Conservation (phyloP, 352 stramenopile species). For the Phytophthora cactorum region DNA sequence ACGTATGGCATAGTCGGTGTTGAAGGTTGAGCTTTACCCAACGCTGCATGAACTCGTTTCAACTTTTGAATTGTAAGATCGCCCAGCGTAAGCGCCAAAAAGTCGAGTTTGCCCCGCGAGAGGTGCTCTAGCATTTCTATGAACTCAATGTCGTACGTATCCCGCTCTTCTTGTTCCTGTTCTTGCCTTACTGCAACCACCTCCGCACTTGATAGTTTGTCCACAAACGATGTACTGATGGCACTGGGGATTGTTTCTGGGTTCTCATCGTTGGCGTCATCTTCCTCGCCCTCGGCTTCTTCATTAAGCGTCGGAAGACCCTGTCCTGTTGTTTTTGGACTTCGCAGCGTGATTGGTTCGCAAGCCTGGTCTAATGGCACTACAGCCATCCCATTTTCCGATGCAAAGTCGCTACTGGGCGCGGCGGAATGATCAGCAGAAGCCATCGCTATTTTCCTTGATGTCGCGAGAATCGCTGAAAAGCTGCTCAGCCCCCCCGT, state of each 20-base stretch:
- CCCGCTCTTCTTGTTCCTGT: constrained; percentile 12
- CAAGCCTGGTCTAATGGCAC: background rate
- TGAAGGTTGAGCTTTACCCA: constrained; percentile 11
- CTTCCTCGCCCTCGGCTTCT: constrained; percentile 22
- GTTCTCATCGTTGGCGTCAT: constrained; percentile 26
- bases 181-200: constrained; percentile 1
- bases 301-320: constrained; percentile 30
- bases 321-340: constrained; percentile 6
- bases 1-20: constrained; percentile 33
- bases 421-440: background rate
- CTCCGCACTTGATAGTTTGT: constrained; percentile 6
- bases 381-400: background rate
- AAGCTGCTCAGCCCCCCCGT: constrained; percentile 29
- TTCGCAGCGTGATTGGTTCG: background rate
- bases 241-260: constrained; percentile 20
- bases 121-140: constrained; percentile 46
- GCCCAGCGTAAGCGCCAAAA: constrained; percentile 33
- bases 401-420: background rate
- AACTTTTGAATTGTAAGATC: constrained; percentile 41
- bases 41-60: constrained; percentile 35
- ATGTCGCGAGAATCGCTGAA: constrained; percentile 25
- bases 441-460: constrained; percentile 23
- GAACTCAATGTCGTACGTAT: constrained; percentile 25
- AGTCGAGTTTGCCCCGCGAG: constrained; percentile 29
- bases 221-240: constrained; percentile 1